phyloP scores from a whole-genome alignment of 2,329 filamentous ascomycete genomes.

The Mycogone perniciosa region DNA sequence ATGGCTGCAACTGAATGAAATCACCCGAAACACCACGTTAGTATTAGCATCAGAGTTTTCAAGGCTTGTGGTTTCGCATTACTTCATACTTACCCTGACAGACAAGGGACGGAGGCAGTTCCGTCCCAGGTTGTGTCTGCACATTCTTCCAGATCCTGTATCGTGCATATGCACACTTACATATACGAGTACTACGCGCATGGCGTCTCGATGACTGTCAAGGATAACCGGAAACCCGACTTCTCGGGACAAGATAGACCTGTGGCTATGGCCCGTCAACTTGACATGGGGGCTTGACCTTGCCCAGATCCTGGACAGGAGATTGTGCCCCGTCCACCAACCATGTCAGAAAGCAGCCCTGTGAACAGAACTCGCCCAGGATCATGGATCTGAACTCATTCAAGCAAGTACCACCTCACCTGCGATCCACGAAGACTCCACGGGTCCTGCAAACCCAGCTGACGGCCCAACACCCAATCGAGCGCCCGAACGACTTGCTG shows the following conservation, averaged over 20 bases:
- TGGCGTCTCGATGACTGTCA: not conserved
- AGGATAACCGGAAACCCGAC: not conserved
- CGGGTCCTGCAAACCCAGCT: not conserved
- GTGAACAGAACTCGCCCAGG: not conserved
- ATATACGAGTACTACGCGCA: too few species aligned
- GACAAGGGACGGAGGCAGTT: too few species aligned
- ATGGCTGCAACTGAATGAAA: too few species aligned
- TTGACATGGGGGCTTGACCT: not conserved
- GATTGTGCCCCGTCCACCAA: conserved; percentile 5
- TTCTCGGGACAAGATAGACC: conserved; percentile 10
- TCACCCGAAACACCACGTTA: too few species aligned
- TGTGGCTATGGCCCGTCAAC: conserved; percentile 4
- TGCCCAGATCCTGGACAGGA: conserved; percentile 8
- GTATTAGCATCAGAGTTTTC: too few species aligned
- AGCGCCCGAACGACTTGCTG: too few species aligned
- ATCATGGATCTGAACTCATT: not conserved
- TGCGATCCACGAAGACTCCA: too few species aligned
- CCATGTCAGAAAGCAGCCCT: conserved; percentile 7
- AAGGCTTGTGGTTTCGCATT: too few species aligned
- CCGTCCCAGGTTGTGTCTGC: too few species aligned
- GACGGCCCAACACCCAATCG: not conserved
- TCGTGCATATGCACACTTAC: too few species aligned
- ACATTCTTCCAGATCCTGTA: too few species aligned
- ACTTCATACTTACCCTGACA: too few species aligned
- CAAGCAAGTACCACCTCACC: not conserved